Conservation (phyloP, 2,329 filamentous ascomycete genomes). For the Pezicula neosporulosa region DNA sequence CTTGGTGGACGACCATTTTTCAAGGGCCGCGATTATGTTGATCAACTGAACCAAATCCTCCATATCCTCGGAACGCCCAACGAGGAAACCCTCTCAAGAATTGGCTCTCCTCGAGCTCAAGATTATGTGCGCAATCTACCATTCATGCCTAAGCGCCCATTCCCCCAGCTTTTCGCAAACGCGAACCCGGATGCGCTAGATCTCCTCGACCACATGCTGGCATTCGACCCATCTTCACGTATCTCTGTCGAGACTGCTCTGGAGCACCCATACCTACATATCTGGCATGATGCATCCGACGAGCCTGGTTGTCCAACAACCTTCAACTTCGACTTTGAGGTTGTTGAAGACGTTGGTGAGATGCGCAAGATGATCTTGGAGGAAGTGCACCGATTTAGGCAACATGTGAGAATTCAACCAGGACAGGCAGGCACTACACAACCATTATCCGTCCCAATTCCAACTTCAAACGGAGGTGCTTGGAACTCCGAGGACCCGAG, state of each 20-base stretch:
- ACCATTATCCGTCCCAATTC: conserved; percentile 28
- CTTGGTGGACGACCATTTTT: conserved; percentile 97
- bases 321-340: conserved; percentile 98
- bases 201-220: conserved; percentile 93
- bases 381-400: conserved; percentile 87
- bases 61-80: conserved; percentile 97
- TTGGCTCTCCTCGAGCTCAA: conserved; percentile 91
- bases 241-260: conserved; percentile 94
- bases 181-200: conserved; percentile 96
- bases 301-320: conserved; percentile 90
- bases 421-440: conserved; percentile 23
- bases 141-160: conserved; percentile 90
- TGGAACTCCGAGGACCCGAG: conserved; percentile 31
- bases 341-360: conserved; percentile 89
- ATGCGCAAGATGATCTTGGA: conserved; percentile 97
- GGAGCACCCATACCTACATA: conserved; percentile 92
- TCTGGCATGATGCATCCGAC: conserved; percentile 97
- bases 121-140: conserved; percentile 97
- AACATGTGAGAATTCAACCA: conserved; percentile 33
- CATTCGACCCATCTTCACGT: conserved; percentile 90
- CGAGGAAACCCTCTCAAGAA: conserved; percentile 88
- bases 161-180: conserved; percentile 83
- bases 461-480: conserved; percentile 21
- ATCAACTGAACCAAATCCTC: conserved; percentile 98
- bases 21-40: conserved; percentile 98